These are phyloP conservation scores for Daedaleopsis sinensis DNA, from an alignment of 768 basidiomycete species.

Conservation along the genomic window DNA sequence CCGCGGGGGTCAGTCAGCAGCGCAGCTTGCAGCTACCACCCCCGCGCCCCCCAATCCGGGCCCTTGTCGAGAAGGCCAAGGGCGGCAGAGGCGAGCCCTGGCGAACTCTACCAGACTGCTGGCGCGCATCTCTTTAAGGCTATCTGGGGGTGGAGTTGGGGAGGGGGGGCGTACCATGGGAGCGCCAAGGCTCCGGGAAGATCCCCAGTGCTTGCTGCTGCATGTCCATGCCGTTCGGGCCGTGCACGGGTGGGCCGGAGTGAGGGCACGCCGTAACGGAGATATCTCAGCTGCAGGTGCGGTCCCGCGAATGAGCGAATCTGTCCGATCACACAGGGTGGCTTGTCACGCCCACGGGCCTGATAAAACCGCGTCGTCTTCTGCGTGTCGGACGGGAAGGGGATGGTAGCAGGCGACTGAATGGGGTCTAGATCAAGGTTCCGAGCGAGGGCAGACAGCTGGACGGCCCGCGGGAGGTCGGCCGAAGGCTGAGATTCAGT, in stretches of 20 bases:
- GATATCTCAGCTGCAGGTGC: slow-evolving; percentile 11
- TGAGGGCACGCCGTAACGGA: slow-evolving; percentile 7
- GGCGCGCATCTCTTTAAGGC: slow-evolving; percentile 24
- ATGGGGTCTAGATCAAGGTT: slow-evolving; percentile 14
- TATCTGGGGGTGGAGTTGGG: slow-evolving; percentile 16
- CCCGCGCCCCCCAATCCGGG: slow-evolving; percentile 13
- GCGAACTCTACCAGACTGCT: neutral
- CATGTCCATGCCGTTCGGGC: slow-evolving; percentile 14
- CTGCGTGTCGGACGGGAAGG: slow-evolving; percentile 6
- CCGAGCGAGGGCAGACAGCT: slow-evolving; percentile 10
- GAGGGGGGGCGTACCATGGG: neutral
- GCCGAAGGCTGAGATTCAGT: slow-evolving; percentile 14
- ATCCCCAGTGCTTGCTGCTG: neutral
- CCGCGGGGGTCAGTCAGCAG: neutral
- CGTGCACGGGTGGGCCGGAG: neutral
- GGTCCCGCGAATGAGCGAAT: slow-evolving; percentile 25
- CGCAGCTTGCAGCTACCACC: slow-evolving; percentile 3
- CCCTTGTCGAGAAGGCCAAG: slow-evolving; percentile 8
- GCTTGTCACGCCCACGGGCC: slow-evolving; percentile 16
- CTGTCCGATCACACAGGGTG: slow-evolving; percentile 21
- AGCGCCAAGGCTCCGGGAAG: slow-evolving; percentile 8
- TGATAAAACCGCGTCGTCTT: slow-evolving; percentile 11
- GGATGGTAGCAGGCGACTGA: slow-evolving; percentile 3
- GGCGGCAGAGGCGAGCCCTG: neutral
- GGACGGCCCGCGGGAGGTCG: slow-evolving; percentile 15